A percentile compares a stretch with the other conserved stretches of the same genome.
Conservation (phyloP, 2,329 filamentous ascomycete species). For the Talaromyces sp. region DNA sequence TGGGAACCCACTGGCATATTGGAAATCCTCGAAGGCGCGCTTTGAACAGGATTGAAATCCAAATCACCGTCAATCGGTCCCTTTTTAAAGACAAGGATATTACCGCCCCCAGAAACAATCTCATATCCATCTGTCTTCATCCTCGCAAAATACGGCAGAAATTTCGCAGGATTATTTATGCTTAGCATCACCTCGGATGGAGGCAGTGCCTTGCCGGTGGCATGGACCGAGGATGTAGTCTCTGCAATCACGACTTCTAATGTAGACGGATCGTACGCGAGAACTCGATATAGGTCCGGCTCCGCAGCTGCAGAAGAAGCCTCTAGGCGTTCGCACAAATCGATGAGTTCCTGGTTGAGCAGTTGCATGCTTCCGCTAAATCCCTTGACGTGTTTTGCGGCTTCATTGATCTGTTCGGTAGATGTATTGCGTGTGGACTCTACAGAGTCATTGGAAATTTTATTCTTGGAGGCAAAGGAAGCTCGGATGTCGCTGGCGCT, state of each 20-base stretch:
- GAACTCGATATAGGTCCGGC: conserved; percentile 25
- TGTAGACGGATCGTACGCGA: conserved; percentile 31
- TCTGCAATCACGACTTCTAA: conserved; percentile 25
- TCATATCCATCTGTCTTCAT: conserved; percentile 37
- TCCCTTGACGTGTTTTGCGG: conserved; percentile 1
- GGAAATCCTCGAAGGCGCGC: background rate
- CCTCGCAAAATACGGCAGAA: conserved; percentile 32
- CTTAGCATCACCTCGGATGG: conserved; percentile 31
- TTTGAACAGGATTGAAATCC: background rate
- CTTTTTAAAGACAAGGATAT: conserved; percentile 34
- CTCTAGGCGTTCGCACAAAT: conserved; percentile 7
- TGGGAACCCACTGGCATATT: background rate
- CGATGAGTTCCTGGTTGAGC: conserved; percentile 6
- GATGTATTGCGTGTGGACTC: background rate
- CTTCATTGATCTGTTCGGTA: background rate
- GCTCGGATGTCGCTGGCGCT: conserved; percentile 31
- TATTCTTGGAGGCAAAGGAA: conserved; percentile 19
- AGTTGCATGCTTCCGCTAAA: conserved; percentile 6
- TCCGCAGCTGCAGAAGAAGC: conserved; percentile 7
- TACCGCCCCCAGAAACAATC: conserved; percentile 34
- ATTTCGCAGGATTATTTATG: conserved; percentile 35
- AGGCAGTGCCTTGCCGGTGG: conserved; percentile 17
- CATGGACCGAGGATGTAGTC: conserved; percentile 26
- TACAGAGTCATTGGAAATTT: conserved; percentile 12
- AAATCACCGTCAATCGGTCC: too few species aligned